Evolutionary conservation across 1,139 yeast species (phyloP), one percentile per base, ranked within the genome.

Genomic region (Saccharomyces uvarum): DNA sequence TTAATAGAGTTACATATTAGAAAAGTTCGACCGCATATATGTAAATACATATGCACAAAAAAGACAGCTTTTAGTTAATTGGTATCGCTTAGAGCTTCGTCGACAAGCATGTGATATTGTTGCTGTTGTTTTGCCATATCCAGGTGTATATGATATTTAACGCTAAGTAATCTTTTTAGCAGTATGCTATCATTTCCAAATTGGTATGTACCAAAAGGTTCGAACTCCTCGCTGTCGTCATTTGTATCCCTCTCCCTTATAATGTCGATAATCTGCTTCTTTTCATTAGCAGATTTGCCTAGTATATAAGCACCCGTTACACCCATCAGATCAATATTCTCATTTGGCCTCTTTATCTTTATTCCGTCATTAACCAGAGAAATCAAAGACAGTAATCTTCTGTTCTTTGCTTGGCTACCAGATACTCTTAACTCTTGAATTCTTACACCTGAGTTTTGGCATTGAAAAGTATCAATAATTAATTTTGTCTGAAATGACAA

Each of bases 401-500:
- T 21, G 59, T 81, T 82, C 49, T 73, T 70, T 2, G 77, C 77
- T 59, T 80, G 85, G 38, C 83, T 78, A 3, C 86, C 86, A 59
- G 77, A 72, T 0, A 80, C 65, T 2, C 71, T 60, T 4, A 82
- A 67, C 16, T 69, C 66, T 1, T 63, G 57, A 1, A 78, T 63
- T 0, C 56, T 50, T 11, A 64, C 61, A 0, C 61, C 56, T 2
- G 61, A 59, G 7, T 55, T 52, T 13, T 33, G 14, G 4, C 21
- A 9, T 1, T 50, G 16, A 28, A 79, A 64, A 14, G 67, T 56
- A 2, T 66, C 68, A 1, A 77, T 55, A 27, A 80, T 68, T 51
- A 75, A 76, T 51, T 63, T 66, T 1, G 81, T 73, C 63, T 81
- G 84, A 53, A 81, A 76, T 1, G 77, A 76, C 19, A 81, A 64